Evolutionary conservation across 192 early-diverging fungal species (phyloP).

Genomic region (Coemansia sp.): DNA sequence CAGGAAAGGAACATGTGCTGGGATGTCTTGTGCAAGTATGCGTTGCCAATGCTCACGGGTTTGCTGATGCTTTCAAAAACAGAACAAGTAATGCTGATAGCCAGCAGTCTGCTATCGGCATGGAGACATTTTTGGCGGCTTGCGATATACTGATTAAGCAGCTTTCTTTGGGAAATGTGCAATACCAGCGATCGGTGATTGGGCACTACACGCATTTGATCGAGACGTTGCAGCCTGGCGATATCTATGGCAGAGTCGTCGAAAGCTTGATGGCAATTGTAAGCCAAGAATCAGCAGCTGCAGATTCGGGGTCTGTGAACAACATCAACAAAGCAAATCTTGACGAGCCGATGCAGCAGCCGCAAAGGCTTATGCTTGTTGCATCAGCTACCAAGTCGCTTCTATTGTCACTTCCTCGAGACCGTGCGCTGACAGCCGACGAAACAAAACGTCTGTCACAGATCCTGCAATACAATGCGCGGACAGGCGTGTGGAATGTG

Average conservation of each 20-base stretch:
- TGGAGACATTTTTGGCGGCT: slow-evolving; percentile 5
- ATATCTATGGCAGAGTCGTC: slow-evolving; percentile 20
- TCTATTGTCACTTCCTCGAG: slow-evolving; percentile 17
- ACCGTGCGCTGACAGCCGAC: slow-evolving; percentile 28
- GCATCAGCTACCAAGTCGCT: slow-evolving; percentile 35
- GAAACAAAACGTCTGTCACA: slow-evolving; percentile 49
- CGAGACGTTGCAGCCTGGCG: slow-evolving; percentile 11
- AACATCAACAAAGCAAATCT: slow-evolving; percentile 4
- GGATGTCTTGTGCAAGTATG: slow-evolving; percentile 38
- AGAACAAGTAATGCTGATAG: no score
- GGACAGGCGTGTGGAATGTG: slow-evolving; percentile 84
- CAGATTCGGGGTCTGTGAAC: neutral
- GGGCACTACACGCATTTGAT: slow-evolving; percentile 25
- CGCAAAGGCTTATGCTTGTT: slow-evolving; percentile 41
- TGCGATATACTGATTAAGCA: slow-evolving; percentile 34
- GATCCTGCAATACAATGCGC: slow-evolving; percentile 57
- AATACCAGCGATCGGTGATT: slow-evolving; percentile 29
- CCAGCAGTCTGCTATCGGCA: no score
- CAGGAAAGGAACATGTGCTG: slow-evolving; percentile 45
- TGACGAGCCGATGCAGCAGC: slow-evolving; percentile 33
- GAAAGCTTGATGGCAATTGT: slow-evolving; percentile 18
- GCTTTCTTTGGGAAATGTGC: slow-evolving; percentile 19
- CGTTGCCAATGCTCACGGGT: neutral
- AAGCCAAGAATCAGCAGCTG: neutral
- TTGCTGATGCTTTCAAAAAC: no score